Conservation (phyloP, 2,329 filamentous ascomycete species). For the Escovopsis weberi region DNA sequence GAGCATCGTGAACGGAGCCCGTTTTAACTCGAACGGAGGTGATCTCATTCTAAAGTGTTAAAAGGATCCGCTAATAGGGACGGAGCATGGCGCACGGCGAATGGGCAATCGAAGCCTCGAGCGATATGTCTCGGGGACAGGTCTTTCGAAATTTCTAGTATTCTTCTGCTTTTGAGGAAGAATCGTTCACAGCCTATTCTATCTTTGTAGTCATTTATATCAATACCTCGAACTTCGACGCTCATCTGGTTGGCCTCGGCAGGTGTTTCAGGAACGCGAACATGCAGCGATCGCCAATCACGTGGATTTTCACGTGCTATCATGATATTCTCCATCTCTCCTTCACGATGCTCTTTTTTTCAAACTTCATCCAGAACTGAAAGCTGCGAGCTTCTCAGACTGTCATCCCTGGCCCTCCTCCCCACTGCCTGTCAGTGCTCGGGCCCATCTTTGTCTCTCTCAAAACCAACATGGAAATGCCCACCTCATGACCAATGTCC, state of each 20-base stretch:
- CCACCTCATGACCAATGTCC: constrained; percentile 29
- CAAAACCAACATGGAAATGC: constrained; percentile 16
- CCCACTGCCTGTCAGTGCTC: neutral
- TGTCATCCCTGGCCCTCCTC: constrained; percentile 1
- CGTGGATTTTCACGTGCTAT: no score
- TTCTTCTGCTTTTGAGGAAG: neutral
- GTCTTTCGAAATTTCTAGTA: no score
- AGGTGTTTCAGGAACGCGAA: no score
- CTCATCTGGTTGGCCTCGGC: no score
- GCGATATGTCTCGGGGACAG: neutral
- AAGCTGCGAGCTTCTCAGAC: constrained; percentile 1
- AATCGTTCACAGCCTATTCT: neutral
- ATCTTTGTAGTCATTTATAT: neutral
- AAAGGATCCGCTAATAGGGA: no score
- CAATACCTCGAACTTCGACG: no score
- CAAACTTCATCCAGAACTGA: neutral
- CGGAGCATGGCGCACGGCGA: constrained; percentile 1
- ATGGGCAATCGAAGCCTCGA: neutral
- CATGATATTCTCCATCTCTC: no score
- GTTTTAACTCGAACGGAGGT: no score
- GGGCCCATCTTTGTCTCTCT: neutral
- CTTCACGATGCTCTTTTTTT: neutral
- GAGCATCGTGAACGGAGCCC: neutral
- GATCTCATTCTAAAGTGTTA: neutral
- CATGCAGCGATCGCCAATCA: no score